Conservation (phyloP, 2,329 filamentous ascomycete genomes). For the Botrytis galanthina region DNA sequence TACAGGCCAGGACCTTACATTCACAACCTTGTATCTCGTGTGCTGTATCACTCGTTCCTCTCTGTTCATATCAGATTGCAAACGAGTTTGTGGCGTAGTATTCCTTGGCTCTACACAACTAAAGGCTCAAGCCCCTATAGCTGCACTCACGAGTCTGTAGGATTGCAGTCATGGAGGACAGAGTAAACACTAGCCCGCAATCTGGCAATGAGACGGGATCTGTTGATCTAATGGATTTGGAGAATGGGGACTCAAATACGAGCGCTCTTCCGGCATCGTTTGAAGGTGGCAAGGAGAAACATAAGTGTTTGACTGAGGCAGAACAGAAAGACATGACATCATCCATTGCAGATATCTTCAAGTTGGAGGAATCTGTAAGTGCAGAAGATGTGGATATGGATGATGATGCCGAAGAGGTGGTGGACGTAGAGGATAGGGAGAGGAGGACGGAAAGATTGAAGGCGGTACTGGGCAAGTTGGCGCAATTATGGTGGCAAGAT, state of each 20-base stretch:
- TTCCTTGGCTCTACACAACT: constrained; percentile 9
- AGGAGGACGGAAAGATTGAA: constrained; percentile 35
- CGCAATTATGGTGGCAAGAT: constrained; percentile 44
- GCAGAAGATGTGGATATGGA: constrained; percentile 22
- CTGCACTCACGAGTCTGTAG: background rate
- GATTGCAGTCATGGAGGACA: constrained; percentile 1
- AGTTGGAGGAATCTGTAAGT: constrained; percentile 23
- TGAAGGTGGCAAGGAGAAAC: background rate
- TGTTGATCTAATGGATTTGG: background rate
- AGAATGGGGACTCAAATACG: background rate
- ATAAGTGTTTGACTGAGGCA: constrained; percentile 18
- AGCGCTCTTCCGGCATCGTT: background rate
- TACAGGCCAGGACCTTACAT: background rate
- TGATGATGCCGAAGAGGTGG: constrained; percentile 29
- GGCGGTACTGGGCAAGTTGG: constrained; percentile 27
- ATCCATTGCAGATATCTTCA: constrained; percentile 28
- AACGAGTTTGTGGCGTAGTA: constrained; percentile 5
- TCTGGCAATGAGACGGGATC: background rate
- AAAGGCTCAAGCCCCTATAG: background rate
- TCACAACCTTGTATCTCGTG: background rate
- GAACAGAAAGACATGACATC: constrained; percentile 25
- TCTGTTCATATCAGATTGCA: background rate
- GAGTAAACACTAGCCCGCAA: background rate
- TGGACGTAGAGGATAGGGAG: constrained; percentile 35
- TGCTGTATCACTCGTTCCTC: background rate